phyloP scores from a whole-genome alignment of 805 yeast species.

The Saturnispora dispora region DNA sequence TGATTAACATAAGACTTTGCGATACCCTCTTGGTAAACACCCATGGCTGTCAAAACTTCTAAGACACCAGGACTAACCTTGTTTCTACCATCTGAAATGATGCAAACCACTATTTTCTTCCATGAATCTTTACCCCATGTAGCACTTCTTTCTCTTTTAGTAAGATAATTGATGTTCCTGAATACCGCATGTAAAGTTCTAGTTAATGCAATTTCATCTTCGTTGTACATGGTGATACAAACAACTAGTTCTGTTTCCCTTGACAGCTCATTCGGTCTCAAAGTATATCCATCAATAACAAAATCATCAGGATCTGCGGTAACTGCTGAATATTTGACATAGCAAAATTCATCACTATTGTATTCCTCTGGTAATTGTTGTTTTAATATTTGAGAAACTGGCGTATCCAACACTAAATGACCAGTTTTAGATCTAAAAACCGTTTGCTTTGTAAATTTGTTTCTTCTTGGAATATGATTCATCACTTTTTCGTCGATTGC shows the following conservation, averaged over 20 bases:
- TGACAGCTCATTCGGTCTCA: slow-evolving; percentile 77
- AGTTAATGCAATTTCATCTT: slow-evolving; percentile 80
- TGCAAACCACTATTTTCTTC: slow-evolving; percentile 90
- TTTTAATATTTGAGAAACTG: slow-evolving; percentile 82
- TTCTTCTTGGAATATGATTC: slow-evolving; percentile 30
- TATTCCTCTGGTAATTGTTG: slow-evolving; percentile 71
- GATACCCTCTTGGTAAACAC: slow-evolving; percentile 94
- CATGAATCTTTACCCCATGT: slow-evolving; percentile 97
- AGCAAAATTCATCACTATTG: slow-evolving; percentile 86
- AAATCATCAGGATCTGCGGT: slow-evolving; percentile 89
- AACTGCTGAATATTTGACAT: slow-evolving; percentile 96
- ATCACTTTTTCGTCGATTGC: slow-evolving; percentile 11
- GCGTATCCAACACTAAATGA: slow-evolving; percentile 83
- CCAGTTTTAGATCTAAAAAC: slow-evolving; percentile 72
- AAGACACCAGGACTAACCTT: slow-evolving; percentile 78
- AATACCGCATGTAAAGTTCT: slow-evolving; percentile 92
- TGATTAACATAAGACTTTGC: slow-evolving; percentile 92
- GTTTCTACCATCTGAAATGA: slow-evolving; percentile 91
- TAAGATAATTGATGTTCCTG: slow-evolving; percentile 81
- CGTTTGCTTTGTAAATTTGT: slow-evolving; percentile 35
- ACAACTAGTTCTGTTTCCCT: slow-evolving; percentile 88
- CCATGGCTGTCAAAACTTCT: slow-evolving; percentile 86
- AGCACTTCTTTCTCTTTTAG: slow-evolving; percentile 69
- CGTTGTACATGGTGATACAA: slow-evolving; percentile 96
- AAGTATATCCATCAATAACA: slow-evolving; percentile 67